These are phyloP conservation scores for Pleurotus eryngii DNA, from an alignment of 768 basidiomycete genomes.

Conservation along the genomic window DNA sequence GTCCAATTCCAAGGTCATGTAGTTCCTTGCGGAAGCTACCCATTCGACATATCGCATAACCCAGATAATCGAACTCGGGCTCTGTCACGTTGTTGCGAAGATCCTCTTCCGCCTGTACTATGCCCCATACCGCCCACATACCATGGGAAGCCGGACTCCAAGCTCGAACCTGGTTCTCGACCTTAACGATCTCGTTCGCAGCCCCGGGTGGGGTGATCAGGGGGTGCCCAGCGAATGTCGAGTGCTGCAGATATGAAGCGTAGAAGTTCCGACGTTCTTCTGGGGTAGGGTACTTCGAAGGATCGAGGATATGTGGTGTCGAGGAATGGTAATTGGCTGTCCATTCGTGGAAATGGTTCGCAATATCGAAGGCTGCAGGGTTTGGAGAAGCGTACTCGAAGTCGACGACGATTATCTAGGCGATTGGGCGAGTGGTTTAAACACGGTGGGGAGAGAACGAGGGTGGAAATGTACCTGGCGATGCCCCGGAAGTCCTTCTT, in stretches of 20 bases:
- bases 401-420: constrained; percentile 89
- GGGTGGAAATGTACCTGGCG: constrained; percentile 52
- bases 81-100: constrained; percentile 53
- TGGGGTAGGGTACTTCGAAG: constrained; percentile 65
- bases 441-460: not conserved
- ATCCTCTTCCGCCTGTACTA: constrained; percentile 84
- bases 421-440: not conserved
- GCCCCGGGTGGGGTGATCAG: constrained; percentile 14
- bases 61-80: constrained; percentile 88
- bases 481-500: constrained; percentile 64
- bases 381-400: constrained; percentile 97
- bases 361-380: constrained; percentile 92
- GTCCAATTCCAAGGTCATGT: constrained; percentile 37
- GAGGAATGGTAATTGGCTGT: constrained; percentile 81
- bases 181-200: constrained; percentile 45
- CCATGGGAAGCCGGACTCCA: constrained; percentile 93
- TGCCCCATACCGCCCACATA: constrained; percentile 94
- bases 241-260: constrained; percentile 69
- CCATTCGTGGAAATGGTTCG: constrained; percentile 98
- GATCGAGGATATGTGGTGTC: constrained; percentile 63
- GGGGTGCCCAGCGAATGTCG: constrained; percentile 30
- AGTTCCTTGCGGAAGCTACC: constrained; percentile 58
- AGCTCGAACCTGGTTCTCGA: constrained; percentile 76
- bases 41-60: constrained; percentile 73
- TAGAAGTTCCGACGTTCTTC: constrained; percentile 83